These are phyloP conservation scores for Colletotrichum sojae DNA, from an alignment of 2,329 filamentous ascomycete genomes.

Conservation along the genomic window DNA sequence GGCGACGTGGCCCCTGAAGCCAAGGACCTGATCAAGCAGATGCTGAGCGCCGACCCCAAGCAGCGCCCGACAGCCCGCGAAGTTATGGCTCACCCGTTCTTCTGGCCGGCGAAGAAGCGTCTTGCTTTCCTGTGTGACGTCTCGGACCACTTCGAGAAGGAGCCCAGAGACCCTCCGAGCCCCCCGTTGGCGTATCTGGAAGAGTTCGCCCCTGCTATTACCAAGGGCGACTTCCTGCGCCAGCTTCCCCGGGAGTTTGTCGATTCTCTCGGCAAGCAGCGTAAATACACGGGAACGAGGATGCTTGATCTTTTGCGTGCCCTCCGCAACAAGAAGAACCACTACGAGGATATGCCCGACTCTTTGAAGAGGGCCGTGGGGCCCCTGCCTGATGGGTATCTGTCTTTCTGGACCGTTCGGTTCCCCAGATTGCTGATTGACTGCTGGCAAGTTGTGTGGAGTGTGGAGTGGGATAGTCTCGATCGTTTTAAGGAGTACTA, in stretches of 20 bases:
- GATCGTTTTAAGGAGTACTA: slow-evolving; percentile 83
- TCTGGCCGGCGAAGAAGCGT: slow-evolving; percentile 92
- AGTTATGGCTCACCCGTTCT: slow-evolving; percentile 95
- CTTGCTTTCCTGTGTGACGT: slow-evolving; percentile 95
- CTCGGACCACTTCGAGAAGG: slow-evolving; percentile 96
- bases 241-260: slow-evolving; percentile 85
- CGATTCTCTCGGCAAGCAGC: slow-evolving; percentile 91
- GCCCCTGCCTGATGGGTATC: slow-evolving; percentile 82
- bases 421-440: slow-evolving; percentile 85
- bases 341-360: slow-evolving; percentile 96
- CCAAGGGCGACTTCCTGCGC: slow-evolving; percentile 82
- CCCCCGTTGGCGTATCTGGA: slow-evolving; percentile 74
- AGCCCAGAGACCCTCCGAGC: slow-evolving; percentile 86
- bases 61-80: slow-evolving; percentile 79
- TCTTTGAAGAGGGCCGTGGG: slow-evolving; percentile 80
- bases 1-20: slow-evolving; percentile 91
- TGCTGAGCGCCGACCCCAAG: slow-evolving; percentile 74
- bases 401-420: slow-evolving; percentile 84
- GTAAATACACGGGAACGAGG: slow-evolving; percentile 89
- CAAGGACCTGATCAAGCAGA: slow-evolving; percentile 85
- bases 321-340: slow-evolving; percentile 95
- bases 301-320: slow-evolving; percentile 91
- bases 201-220: slow-evolving; percentile 64
- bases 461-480: slow-evolving; percentile 73
- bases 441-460: slow-evolving; percentile 82